Evolutionary conservation across 2,329 filamentous ascomycete genomes (phyloP).

Genomic region (Phyllosticta citrichinensis): DNA sequence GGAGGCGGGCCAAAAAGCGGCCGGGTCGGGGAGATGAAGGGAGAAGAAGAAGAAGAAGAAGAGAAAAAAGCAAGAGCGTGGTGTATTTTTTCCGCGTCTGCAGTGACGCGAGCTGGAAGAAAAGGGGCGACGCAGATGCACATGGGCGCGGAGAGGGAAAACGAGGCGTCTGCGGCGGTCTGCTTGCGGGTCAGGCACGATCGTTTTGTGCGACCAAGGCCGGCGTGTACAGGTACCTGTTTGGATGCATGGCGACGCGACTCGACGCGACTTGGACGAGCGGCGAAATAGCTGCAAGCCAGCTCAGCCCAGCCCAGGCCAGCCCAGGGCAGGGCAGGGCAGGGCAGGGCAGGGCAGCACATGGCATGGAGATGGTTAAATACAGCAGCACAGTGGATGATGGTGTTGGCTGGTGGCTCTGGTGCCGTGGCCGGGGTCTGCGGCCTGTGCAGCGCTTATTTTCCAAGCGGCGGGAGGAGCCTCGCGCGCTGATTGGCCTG

Average conservation of each 20-base stretch:
- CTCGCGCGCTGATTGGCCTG: background rate
- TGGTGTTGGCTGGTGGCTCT: background rate
- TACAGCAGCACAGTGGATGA: background rate
- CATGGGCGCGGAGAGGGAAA: background rate
- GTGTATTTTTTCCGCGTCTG: background rate
- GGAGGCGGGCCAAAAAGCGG: background rate
- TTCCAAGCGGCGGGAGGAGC: background rate
- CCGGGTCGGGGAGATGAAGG: background rate
- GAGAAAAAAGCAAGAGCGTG: background rate
- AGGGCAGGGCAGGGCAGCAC: no score
- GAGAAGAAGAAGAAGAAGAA: background rate
- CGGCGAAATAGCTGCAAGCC: background rate
- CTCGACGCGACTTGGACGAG: background rate
- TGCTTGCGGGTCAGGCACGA: background rate
- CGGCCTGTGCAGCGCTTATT: background rate
- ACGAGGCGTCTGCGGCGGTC: background rate
- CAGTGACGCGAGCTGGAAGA: background rate
- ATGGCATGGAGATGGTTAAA: no score
- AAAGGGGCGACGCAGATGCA: background rate
- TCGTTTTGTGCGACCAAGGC: background rate
- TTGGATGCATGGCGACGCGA: background rate
- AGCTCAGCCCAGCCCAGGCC: no score
- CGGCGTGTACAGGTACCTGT: background rate
- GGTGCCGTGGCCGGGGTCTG: background rate
- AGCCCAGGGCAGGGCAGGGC: no score